Percentiles rank a stretch among this genome's conserved stretches.
These are phyloP conservation scores for Aquilaria agallochum DNA, from an alignment of 441 rosid species.

Conservation along the genomic window DNA sequence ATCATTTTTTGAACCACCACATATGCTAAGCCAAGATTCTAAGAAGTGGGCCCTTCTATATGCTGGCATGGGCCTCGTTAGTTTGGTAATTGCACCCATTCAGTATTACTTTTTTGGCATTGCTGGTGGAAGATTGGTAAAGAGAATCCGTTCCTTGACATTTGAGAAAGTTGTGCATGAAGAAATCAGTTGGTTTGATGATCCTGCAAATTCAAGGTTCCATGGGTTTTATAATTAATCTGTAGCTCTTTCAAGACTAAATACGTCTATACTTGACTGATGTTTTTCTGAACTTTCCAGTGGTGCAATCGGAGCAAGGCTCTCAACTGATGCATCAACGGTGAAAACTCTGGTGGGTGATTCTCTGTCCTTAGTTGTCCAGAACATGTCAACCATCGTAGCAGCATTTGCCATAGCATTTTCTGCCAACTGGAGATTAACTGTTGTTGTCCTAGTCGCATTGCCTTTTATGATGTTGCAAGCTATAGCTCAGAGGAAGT, in stretches of 20 bases:
- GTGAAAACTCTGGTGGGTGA: conserved; percentile 62
- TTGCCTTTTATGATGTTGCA: conserved; percentile 48
- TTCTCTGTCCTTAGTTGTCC: conserved; percentile 49
- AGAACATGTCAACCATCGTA: conserved; percentile 41
- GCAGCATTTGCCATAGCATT: conserved; percentile 62
- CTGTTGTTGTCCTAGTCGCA: conserved; percentile 38
- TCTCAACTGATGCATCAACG: conserved; percentile 61
- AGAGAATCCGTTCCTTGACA: conserved; percentile 35
- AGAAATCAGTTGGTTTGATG: conserved; percentile 60
- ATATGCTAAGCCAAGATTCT: conserved; percentile 36
- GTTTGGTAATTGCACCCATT: conserved; percentile 27
- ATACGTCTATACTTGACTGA: background rate
- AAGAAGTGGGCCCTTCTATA: conserved; percentile 44
- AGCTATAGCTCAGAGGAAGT: conserved; percentile 44
- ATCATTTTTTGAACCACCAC: conserved; percentile 43
- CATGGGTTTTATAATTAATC: background rate
- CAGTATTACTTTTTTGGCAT: conserved; percentile 47
- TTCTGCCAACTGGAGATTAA: conserved; percentile 58
- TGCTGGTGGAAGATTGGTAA: conserved; percentile 49
- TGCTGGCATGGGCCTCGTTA: conserved; percentile 23
- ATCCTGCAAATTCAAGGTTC: conserved; percentile 50
- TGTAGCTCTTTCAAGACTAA: background rate
- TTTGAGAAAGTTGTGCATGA: conserved; percentile 50
- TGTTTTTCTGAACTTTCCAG: conserved; percentile 31
- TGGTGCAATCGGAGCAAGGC: conserved; percentile 67